A percentile compares a stretch with the other conserved stretches of the same genome.
Conservation (phyloP, 352 stramenopile species). For the Pythium phragmitis region DNA sequence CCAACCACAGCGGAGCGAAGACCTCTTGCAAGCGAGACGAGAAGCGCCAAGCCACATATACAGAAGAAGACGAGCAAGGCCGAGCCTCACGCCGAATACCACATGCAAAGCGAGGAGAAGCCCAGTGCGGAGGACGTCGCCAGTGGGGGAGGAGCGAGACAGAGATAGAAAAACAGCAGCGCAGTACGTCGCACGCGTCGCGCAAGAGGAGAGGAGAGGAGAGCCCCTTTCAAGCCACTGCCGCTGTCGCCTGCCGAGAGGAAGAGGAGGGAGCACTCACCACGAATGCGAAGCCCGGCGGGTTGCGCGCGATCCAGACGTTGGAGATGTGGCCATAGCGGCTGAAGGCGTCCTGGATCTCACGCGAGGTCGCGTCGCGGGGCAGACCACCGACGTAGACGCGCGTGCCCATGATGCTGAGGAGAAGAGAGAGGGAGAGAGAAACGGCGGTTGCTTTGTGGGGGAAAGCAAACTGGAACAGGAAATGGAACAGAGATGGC, state of each 20-base stretch:
- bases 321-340: slow-evolving; percentile 86
- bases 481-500: slow-evolving; percentile 17
- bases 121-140: background rate
- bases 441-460: slow-evolving; percentile 11
- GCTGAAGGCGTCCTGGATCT: slow-evolving; percentile 81
- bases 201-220: slow-evolving; percentile 5
- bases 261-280: slow-evolving; percentile 54
- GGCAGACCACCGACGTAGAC: slow-evolving; percentile 84
- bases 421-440: background rate
- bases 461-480: slow-evolving; percentile 16
- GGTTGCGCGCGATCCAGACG: slow-evolving; percentile 87
- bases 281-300: slow-evolving; percentile 87
- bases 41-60: slow-evolving; percentile 13
- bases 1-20: slow-evolving; percentile 1
- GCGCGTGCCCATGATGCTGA: slow-evolving; percentile 64
- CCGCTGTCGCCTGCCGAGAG: slow-evolving; percentile 19
- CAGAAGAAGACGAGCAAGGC: slow-evolving; percentile 11
- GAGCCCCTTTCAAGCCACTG: slow-evolving; percentile 11
- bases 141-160: background rate
- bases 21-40: slow-evolving; percentile 4
- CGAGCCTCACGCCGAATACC: background rate
- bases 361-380: slow-evolving; percentile 73
- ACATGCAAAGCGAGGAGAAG: slow-evolving; percentile 8
- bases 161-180: slow-evolving; percentile 7
- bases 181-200: background rate